A percentile compares a stretch with the other conserved stretches of the same genome.
These are phyloP conservation scores for Pythium dissimile DNA, from an alignment of 352 stramenopile genomes.

Conservation along the genomic window DNA sequence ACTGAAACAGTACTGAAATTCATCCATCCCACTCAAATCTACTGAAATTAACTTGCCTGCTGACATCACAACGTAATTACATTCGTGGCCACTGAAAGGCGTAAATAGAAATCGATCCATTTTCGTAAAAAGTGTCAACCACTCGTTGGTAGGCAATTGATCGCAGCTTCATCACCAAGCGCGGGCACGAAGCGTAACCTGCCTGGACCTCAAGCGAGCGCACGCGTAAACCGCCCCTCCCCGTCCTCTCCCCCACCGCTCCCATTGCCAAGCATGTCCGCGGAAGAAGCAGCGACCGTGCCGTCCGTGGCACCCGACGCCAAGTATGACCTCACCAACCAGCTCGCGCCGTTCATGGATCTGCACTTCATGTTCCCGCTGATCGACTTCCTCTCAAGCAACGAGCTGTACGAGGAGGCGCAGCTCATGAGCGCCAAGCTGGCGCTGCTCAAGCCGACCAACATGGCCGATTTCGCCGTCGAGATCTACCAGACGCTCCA, in stretches of 20 bases:
- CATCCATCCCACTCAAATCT: background rate
- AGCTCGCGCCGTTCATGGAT: constrained; percentile 93
- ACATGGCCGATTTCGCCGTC: constrained; percentile 97
- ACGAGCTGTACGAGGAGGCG: constrained; percentile 91
- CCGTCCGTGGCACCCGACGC: constrained; percentile 49
- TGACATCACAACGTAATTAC: constrained; percentile 41
- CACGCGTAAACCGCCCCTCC: background rate
- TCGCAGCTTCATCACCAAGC: constrained; percentile 3
- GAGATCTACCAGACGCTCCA: constrained; percentile 94
- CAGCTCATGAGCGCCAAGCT: constrained; percentile 90
- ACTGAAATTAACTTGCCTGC: too few relatives aligned
- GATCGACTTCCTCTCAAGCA: constrained; percentile 92
- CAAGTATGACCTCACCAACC: constrained; percentile 94
- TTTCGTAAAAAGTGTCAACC: constrained; percentile 27
- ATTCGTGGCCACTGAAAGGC: background rate
- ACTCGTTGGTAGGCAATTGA: constrained; percentile 29
- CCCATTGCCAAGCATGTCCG: constrained; percentile 10
- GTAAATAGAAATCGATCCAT: constrained; percentile 18
- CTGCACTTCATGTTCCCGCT: constrained; percentile 98
- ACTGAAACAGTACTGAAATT: too few relatives aligned
- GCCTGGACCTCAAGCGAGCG: constrained; percentile 5
- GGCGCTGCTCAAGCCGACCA: constrained; percentile 91
- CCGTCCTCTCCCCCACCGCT: background rate
- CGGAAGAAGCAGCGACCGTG: constrained; percentile 39
- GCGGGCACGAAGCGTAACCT: constrained; percentile 2